A percentile compares a stretch with the other conserved stretches of the same genome.
Conservation (phyloP, 2,329 filamentous ascomycete species). For the Apiospora arundinis region DNA sequence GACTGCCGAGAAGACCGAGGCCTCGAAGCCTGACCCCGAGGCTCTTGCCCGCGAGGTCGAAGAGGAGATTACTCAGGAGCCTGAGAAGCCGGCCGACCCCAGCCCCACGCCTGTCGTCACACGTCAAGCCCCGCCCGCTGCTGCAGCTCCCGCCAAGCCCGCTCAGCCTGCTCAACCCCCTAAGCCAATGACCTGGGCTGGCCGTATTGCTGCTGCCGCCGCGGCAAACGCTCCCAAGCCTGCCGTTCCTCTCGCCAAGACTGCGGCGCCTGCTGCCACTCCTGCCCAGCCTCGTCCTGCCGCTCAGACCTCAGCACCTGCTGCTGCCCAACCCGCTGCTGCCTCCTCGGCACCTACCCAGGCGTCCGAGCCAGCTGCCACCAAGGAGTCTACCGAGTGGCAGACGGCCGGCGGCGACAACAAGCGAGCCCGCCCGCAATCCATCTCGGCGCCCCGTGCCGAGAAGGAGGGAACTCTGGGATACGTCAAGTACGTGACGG, state of each 20-base stretch:
- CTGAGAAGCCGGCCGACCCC: constrained; percentile 72
- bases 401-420: constrained; percentile 85
- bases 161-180: constrained; percentile 51
- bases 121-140: constrained; percentile 52
- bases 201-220: constrained; percentile 66
- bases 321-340: constrained; percentile 46
- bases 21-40: constrained; percentile 49
- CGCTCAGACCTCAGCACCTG: constrained; percentile 48
- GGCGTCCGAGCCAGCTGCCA: constrained; percentile 41
- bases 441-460: constrained; percentile 60
- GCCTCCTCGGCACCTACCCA: constrained; percentile 51
- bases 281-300: constrained; percentile 46
- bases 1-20: constrained; percentile 30
- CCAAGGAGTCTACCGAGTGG: constrained; percentile 76
- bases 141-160: constrained; percentile 55
- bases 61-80: constrained; percentile 62
- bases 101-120: constrained; percentile 59
- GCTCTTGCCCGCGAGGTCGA: constrained; percentile 59
- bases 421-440: constrained; percentile 79
- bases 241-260: constrained; percentile 63
- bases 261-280: constrained; percentile 56
- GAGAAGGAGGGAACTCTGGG: constrained; percentile 82
- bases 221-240: constrained; percentile 61
- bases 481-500: constrained; percentile 95
- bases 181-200: constrained; percentile 79